Evolutionary conservation across 805 yeast genomes (phyloP), one percentile per base, ranked within the genome.

Genomic region (Scheffersomyces amazonensis): DNA sequence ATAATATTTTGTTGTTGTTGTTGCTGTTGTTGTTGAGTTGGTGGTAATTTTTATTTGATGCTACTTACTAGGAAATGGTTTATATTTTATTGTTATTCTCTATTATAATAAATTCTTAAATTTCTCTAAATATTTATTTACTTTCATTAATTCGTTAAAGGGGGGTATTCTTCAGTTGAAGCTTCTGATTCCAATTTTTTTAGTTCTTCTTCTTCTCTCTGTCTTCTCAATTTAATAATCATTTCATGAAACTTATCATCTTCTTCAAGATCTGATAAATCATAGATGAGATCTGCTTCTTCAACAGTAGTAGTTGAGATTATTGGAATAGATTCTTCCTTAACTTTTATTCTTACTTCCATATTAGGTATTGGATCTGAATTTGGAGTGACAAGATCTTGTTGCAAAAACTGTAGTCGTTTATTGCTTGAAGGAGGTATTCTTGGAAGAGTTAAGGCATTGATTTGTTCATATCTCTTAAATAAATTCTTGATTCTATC

Each of bases 201-300:
- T 9, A 13, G 15, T 24, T 32, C 22, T 28, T 28, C 13, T 13
- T 21, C 24, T 13, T 34, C 32, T 23, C 25, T 29, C 21, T 11
- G 8, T 22, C 40, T 35, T 17, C 33, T 30, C 9, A 51, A 13
- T 7, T 15, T 15, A 5, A 4, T 10, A 5, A 27, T 18, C 54
- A 49, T 47, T 9, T 44, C 46, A 12, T 37, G 28, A 19, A 50
- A 49, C 11, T 35, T 38, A 12, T 37, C 44, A 28, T 51, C 52
- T 29, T 48, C 53, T 32, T 53, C 57, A 29, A 46, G 47, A 17
- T 52, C 57, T 10, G 56, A 48, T n/a, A 53, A 28, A 31, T 53
- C 54, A 32, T 49, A 43, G 7, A 50, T 48, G 1, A 50, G 46
- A 24, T 48, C 48, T 7, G 53, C 51, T n/a, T 47, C 41, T 4